Evolutionary conservation across 345 rosid species (phyloP).

Genomic region (Aquilaria sinensis): DNA sequence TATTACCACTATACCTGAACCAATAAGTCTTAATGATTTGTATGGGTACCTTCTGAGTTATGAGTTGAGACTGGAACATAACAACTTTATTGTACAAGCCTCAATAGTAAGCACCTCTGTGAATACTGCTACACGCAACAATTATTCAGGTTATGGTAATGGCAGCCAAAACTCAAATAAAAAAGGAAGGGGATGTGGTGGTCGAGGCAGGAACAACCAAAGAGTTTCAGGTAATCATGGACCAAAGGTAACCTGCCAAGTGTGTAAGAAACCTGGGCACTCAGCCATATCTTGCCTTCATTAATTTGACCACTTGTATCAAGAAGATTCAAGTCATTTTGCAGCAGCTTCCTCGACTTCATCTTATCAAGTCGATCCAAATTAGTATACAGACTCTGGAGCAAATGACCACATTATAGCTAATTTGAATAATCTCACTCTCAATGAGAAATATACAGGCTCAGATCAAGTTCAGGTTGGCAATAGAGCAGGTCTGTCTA

Average conservation of each 20-base stretch:
- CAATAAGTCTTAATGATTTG: neutral
- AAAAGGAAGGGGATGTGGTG: neutral
- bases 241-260: no score
- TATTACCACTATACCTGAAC: no score
- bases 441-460: no score
- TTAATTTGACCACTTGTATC: neutral
- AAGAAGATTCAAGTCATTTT: neutral
- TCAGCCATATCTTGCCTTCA: no score
- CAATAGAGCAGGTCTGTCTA: no score
- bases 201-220: neutral
- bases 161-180: neutral
- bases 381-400: neutral
- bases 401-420: neutral
- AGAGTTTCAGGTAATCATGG: no score
- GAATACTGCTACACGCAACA: neutral
- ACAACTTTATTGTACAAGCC: neutral
- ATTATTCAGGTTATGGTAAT: neutral
- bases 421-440: no score
- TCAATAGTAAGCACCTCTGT: no score
- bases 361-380: neutral
- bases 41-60: neutral
- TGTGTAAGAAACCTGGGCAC: no score
- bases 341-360: neutral
- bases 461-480: no score
- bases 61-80: neutral